These are phyloP conservation scores for Tricladium varicosporioides DNA, from an alignment of 2,329 filamentous ascomycete species.

Conservation along the genomic window DNA sequence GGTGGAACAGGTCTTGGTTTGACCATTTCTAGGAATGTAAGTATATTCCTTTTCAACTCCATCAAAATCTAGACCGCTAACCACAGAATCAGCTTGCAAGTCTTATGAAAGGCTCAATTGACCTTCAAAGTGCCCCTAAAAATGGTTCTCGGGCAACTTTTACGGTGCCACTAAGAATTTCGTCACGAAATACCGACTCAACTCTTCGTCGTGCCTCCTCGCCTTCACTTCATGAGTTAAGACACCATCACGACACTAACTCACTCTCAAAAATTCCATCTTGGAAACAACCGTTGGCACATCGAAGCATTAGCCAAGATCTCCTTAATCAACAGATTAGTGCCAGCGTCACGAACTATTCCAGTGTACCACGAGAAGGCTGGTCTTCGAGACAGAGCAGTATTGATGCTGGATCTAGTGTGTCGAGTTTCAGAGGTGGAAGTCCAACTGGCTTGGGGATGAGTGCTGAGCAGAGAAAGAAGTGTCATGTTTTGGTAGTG, in stretches of 20 bases:
- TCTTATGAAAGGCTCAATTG: slow-evolving; percentile 25
- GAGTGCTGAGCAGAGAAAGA: slow-evolving; percentile 14
- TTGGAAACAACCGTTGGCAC: slow-evolving; percentile 9
- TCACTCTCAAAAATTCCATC: slow-evolving; percentile 1
- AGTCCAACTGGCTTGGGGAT: neutral
- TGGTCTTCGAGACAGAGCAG: too few species aligned
- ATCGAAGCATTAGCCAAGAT: slow-evolving; percentile 12
- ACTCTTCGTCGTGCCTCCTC: too few species aligned
- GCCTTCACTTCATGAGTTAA: too few species aligned
- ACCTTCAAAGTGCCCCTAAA: slow-evolving; percentile 14
- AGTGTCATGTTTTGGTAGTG: slow-evolving; percentile 24
- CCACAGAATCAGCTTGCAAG: slow-evolving; percentile 18
- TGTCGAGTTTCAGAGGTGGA: too few species aligned
- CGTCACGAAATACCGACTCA: too few species aligned
- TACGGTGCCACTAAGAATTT: slow-evolving; percentile 21
- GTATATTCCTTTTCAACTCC: neutral
- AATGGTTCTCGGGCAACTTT: slow-evolving; percentile 26
- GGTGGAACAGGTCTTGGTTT: slow-evolving; percentile 75
- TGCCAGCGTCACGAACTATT: slow-evolving; percentile 4
- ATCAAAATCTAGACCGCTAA: too few species aligned
- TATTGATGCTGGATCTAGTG: too few species aligned
- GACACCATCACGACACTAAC: neutral
- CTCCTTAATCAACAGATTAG: slow-evolving; percentile 20
- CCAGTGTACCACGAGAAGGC: neutral
- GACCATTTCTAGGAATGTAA: slow-evolving; percentile 50